phyloP scores from a whole-genome alignment of 805 yeast species.

The Candida morakotiae region DNA sequence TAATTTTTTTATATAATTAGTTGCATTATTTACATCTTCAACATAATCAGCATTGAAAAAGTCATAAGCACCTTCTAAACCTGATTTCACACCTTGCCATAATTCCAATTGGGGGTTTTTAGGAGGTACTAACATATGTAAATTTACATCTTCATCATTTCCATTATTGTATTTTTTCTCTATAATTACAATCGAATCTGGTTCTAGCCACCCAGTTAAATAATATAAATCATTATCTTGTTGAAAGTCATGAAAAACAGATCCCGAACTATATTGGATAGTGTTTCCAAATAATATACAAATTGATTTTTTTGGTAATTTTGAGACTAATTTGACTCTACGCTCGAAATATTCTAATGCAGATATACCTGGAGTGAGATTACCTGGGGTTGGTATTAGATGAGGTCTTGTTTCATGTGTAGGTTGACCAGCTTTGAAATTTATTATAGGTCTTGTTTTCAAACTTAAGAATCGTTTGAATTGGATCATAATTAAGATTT shows the following conservation, averaged over 20 bases:
- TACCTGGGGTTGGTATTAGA: conserved; percentile 66
- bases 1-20: conserved; percentile 42
- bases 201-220: conserved; percentile 90
- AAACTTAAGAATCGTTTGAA: conserved; percentile 2
- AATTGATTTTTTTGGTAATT: conserved; percentile 58
- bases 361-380: conserved; percentile 82
- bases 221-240: conserved; percentile 88
- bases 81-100: conserved; percentile 96
- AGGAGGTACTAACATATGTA: conserved; percentile 84
- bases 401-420: conserved; percentile 78
- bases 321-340: conserved; percentile 52
- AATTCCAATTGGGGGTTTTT: conserved; percentile 72
- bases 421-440: conserved; percentile 75
- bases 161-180: conserved; percentile 55
- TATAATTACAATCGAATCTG: conserved; percentile 66
- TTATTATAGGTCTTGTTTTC: conserved; percentile 22
- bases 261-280: conserved; percentile 78
- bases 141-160: conserved; percentile 45
- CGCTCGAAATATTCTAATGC: conserved; percentile 79
- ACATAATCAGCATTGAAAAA: conserved; percentile 85
- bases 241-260: conserved; percentile 88
- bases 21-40: conserved; percentile 44
- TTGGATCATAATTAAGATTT: not conserved
- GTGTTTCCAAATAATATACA: conserved; percentile 73
- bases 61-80: conserved; percentile 75